A percentile compares a stretch with the other conserved stretches of the same genome.
Conservation (phyloP, 371 early-diverging fungal species). For the Polyrhizophydium stewartii region DNA sequence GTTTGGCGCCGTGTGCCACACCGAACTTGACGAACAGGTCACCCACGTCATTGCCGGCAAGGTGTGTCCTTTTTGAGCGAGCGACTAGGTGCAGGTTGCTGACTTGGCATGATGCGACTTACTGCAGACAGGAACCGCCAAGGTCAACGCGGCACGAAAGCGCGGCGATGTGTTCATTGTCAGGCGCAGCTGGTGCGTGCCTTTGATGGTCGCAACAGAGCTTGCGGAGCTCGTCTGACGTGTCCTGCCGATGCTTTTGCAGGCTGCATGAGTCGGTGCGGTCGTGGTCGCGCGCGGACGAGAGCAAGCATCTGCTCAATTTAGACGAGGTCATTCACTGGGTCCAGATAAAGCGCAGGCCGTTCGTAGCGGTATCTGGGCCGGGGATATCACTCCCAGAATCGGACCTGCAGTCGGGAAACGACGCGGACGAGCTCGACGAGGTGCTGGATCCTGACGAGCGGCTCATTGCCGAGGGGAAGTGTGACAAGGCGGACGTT, state of each 20-base stretch:
- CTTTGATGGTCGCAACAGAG: background rate
- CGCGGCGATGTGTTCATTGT: slow-evolving; percentile 46
- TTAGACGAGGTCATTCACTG: slow-evolving; percentile 3
- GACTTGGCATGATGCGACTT: background rate
- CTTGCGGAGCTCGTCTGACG: slow-evolving; percentile 9
- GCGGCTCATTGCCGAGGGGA: slow-evolving; percentile 10
- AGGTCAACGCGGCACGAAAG: slow-evolving; percentile 54
- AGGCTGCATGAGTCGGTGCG: slow-evolving; percentile 56
- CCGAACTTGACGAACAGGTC: slow-evolving; percentile 31
- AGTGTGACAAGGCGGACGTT: slow-evolving; percentile 12
- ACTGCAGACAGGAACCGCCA: slow-evolving; percentile 47
- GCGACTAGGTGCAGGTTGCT: background rate
- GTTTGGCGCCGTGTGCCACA: slow-evolving; percentile 61
- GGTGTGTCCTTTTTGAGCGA: slow-evolving; percentile 27
- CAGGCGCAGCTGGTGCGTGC: slow-evolving; percentile 48
- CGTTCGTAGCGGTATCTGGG: too few relatives aligned
- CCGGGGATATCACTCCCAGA: too few relatives aligned
- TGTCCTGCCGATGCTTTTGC: background rate
- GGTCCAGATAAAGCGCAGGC: too few relatives aligned
- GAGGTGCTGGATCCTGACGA: background rate
- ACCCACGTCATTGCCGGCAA: slow-evolving; percentile 79
- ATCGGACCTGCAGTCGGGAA: too few relatives aligned
- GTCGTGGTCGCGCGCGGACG: slow-evolving; percentile 56
- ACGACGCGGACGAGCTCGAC: too few relatives aligned
- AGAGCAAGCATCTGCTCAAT: slow-evolving; percentile 45